Evolutionary conservation across 2,329 filamentous ascomycete species (phyloP).

Genomic region (Cryphonectria naterciae): DNA sequence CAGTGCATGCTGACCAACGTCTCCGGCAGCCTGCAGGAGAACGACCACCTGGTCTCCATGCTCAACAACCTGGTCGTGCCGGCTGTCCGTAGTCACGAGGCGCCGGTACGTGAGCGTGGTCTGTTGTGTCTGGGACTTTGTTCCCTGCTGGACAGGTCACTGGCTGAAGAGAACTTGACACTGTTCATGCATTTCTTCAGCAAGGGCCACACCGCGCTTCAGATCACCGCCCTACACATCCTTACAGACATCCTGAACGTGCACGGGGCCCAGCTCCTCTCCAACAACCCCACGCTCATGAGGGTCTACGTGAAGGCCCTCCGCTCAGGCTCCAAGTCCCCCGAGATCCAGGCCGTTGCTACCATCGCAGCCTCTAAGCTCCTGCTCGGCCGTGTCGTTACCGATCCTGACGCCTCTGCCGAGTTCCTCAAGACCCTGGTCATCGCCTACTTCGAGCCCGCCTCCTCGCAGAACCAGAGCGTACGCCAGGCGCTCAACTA

Average conservation of each 20-base stretch:
- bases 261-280: conserved; percentile 78
- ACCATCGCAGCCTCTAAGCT: conserved; percentile 85
- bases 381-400: conserved; percentile 78
- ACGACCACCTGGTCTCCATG: conserved; percentile 93
- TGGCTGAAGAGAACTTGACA: conserved; percentile 88
- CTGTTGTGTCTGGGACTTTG: conserved; percentile 88
- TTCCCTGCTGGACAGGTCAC: conserved; percentile 85
- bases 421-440: conserved; percentile 85
- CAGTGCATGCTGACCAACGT: conserved; percentile 98
- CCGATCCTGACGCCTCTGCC: conserved; percentile 66
- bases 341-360: conserved; percentile 79
- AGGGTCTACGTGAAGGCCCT: conserved; percentile 87
- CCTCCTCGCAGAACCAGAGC: conserved; percentile 77
- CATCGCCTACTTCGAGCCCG: conserved; percentile 86
- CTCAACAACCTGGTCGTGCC: conserved; percentile 96
- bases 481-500: conserved; percentile 88
- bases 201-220: conserved; percentile 87
- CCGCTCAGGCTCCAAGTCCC: conserved; percentile 69
- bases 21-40: conserved; percentile 82
- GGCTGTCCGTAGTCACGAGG: conserved; percentile 90
- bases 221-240: conserved; percentile 89
- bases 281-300: conserved; percentile 69
- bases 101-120: conserved; percentile 87
- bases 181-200: conserved; percentile 96
- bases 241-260: conserved; percentile 91